Base-by-base conservation (phyloP, 2,329 filamentous ascomycete species). In the Beauveria sp. region DNA sequence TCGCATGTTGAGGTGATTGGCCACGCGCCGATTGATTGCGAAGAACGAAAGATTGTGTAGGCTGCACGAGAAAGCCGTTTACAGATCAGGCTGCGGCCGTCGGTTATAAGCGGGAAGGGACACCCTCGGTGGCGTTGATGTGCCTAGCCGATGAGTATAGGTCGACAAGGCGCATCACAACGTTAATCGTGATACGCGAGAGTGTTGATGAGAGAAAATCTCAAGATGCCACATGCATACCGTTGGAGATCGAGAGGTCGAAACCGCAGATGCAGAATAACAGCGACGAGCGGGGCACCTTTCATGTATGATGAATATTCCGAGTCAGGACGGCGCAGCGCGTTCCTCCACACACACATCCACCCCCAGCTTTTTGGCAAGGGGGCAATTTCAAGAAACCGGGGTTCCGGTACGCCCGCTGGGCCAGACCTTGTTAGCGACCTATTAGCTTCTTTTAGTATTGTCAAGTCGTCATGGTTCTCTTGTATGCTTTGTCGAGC, bases 291-390 rank as follows among this genome's bases (percentile, higher is more conserved):
- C 24, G 26, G n/a, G 14, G 45, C n/a, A 28, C 26, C 46, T 49
- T 22, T 34, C 26, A 40, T 46, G 49, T 59, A 59, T 34, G 55
- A 60, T 34, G 40, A 49, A 6, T 2, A 20, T 5, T 49, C 24
- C 57, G 49, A 53, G 57, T 48, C 57, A 60, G 40, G n/a, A n/a
- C 46, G 40, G 18, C 9, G 40, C n/a, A 52, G 48, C 38, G 24
- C 20, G n/a, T 8, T 53, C 49, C 57, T 60, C 57, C 49, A 53
- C 57, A 59, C 56, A 20, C 34, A 38, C 57, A 60, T 51, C 56
- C 46, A 51, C 46, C 49, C 57, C 49, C 57, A 60, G 48, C 57
- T 34, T 34, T 52, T 52, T 38, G 20, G 49, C 38, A 40, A 45
- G 34, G 49, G 40, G 49, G 38, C 1, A 9, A 43, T 52, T 34